A percentile compares a stretch with the other conserved stretches of the same genome.
Evolutionary conservation across 179 eudicot genomes (phyloP).

Genomic region (Heliamphora ciliata): DNA sequence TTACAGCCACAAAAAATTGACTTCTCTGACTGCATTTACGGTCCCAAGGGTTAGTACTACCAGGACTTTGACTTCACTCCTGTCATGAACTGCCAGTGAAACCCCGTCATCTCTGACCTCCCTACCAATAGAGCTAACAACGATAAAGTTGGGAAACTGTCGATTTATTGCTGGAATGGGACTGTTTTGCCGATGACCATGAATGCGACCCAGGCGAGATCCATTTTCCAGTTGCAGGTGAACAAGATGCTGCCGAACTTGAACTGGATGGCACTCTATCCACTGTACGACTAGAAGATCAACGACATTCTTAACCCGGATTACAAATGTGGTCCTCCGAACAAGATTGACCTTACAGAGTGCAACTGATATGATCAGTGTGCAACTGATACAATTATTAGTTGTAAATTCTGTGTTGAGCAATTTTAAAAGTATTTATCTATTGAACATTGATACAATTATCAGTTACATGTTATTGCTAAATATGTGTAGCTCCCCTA

Average conservation of each 20-base stretch:
- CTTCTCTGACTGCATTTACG: conserved; percentile 59
- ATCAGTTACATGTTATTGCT: too few species aligned
- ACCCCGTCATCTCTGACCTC: conserved; percentile 60
- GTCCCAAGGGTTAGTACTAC: conserved; percentile 62
- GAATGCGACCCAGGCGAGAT: too few species aligned
- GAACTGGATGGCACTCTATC: conserved; percentile 37
- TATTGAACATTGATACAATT: too few species aligned
- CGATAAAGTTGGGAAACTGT: conserved; percentile 64
- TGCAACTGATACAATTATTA: too few species aligned
- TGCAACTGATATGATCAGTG: too few species aligned
- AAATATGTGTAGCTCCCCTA: too few species aligned
- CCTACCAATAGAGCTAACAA: conserved; percentile 54
- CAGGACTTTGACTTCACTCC: conserved; percentile 54
- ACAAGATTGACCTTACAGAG: conserved; percentile 30
- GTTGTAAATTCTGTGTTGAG: too few species aligned
- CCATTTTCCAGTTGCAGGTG: conserved; percentile 17
- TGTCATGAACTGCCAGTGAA: conserved; percentile 51
- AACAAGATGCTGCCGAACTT: conserved; percentile 43
- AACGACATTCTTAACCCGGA: conserved; percentile 53
- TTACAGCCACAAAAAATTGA: conserved; percentile 47
- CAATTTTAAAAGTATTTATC: too few species aligned
- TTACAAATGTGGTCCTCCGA: conserved; percentile 63
- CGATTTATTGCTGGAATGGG: conserved; percentile 45
- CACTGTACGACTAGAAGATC: conserved; percentile 59
- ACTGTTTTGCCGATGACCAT: background rate